Evolutionary conservation across 768 basidiomycete genomes (phyloP), one percentile per base, ranked within the genome.

Genomic region (Rhizopogon vesiculosus): DNA sequence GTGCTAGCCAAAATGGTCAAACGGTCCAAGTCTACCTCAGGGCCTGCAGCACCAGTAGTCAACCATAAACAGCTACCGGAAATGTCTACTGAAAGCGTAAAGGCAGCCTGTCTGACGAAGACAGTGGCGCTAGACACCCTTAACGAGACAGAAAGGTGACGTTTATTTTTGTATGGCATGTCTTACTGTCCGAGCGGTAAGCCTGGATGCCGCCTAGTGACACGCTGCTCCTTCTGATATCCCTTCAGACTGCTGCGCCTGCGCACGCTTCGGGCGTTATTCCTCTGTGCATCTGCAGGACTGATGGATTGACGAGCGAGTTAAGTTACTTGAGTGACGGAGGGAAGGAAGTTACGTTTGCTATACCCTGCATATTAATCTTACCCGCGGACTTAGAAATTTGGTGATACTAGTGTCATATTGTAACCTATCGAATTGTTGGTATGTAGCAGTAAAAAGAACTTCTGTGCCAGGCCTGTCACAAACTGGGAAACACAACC

Each of bases 1-100:
- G 28, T 45, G 35, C 15, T 41, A 65, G 52, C 59, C 56, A 49
- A 38, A 49, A 38, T 49, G 8, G 15, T 49, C 35, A 49, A 38
- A 38, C 46, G 46, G 46, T 35, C 46, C 19, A 48, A 48, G 31
- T 48, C 46, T 15, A 13, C 31, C 5, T 19, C 46, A 15, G 19
- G 33, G 8, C 46, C 33, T 48, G 46, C 18, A 48, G 33, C 33
- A 16, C 33, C 46, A 15, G 31, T 48, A 35, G 33, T 31, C 29
- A 9, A 13, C n/a, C n/a, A 46, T 31, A n/a, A 4, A 15, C 18
- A 9, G 15, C 18, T 13, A 15, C n/a, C 33, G 7, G 46, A 35
- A 16, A 33, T 35, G 7, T 48, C 31, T 35, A 22, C 1, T 2
- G 31, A 35, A 15, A 19, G 33, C 13, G 19, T 33, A 35, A 35